These are phyloP conservation scores for Didymella exigua DNA, from an alignment of 2,329 filamentous ascomycete genomes.

Conservation along the genomic window DNA sequence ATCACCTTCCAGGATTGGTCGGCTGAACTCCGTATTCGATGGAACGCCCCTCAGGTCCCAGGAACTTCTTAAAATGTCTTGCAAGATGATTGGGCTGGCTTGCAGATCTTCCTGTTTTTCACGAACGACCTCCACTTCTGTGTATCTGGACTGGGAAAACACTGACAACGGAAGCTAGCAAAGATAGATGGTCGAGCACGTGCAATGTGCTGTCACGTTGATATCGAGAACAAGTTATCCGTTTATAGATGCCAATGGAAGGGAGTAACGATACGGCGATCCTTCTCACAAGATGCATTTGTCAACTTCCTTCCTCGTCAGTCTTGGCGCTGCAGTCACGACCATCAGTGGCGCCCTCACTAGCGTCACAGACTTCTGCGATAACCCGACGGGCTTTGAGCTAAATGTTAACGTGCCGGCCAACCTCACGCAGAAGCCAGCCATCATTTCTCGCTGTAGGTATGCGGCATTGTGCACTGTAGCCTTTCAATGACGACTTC, in stretches of 20 bases:
- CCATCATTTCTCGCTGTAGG: conserved; percentile 62
- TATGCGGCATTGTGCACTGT: not conserved
- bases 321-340: conserved; percentile 4
- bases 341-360: conserved; percentile 26
- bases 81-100: not conserved
- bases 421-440: conserved; percentile 53
- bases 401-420: conserved; percentile 60
- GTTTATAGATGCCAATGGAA: not conserved
- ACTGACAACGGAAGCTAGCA: not conserved
- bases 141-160: not conserved
- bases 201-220: not conserved
- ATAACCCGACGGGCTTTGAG: conserved; percentile 52
- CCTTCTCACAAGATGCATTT: conserved; percentile 11
- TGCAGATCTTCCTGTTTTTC: not conserved
- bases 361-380: conserved; percentile 52
- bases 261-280: not conserved
- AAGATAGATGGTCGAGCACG: not conserved
- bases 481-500: not conserved
- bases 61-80: not conserved
- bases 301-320: not conserved
- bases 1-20: not conserved
- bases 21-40: too few species aligned
- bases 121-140: not conserved
- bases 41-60: too few species aligned
- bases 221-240: too few species aligned